Percentiles rank a stretch among this genome's conserved stretches.
Evolutionary conservation across 2,329 filamentous ascomycete genomes (phyloP).

Genomic region (Cercospora sp.): DNA sequence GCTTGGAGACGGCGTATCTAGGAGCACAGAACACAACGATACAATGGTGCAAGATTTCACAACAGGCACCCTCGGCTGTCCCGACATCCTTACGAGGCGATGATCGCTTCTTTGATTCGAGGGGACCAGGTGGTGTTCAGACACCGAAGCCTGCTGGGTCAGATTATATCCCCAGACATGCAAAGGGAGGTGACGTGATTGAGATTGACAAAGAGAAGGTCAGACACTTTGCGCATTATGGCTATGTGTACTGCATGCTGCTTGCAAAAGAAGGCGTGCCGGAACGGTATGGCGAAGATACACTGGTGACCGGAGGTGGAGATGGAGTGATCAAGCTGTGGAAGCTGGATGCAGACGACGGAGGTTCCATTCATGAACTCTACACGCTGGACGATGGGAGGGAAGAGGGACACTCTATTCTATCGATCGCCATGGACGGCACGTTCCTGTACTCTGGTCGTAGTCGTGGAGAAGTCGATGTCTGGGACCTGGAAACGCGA

Average conservation of each 20-base stretch:
- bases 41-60: slow-evolving; percentile 72
- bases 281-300: slow-evolving; percentile 71
- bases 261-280: slow-evolving; percentile 71
- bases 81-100: slow-evolving; percentile 59
- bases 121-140: slow-evolving; percentile 76
- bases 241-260: slow-evolving; percentile 96
- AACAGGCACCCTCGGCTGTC: slow-evolving; percentile 40
- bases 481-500: slow-evolving; percentile 95
- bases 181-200: slow-evolving; percentile 64
- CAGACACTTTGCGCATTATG: slow-evolving; percentile 86
- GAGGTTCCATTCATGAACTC: slow-evolving; percentile 67
- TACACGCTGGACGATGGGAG: slow-evolving; percentile 63
- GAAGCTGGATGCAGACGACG: slow-evolving; percentile 64
- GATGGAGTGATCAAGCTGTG: slow-evolving; percentile 96
- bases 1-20: slow-evolving; percentile 79
- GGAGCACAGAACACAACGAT: slow-evolving; percentile 94
- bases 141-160: slow-evolving; percentile 69
- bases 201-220: slow-evolving; percentile 82
- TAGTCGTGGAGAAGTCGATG: slow-evolving; percentile 81
- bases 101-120: slow-evolving; percentile 91
- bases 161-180: slow-evolving; percentile 50
- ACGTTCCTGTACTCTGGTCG: slow-evolving; percentile 92
- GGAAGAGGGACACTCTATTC: slow-evolving; percentile 60
- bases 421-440: slow-evolving; percentile 83
- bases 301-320: slow-evolving; percentile 86